Conservation (phyloP, 2,329 filamentous ascomycete genomes). For the Cladosporium colombiae region DNA sequence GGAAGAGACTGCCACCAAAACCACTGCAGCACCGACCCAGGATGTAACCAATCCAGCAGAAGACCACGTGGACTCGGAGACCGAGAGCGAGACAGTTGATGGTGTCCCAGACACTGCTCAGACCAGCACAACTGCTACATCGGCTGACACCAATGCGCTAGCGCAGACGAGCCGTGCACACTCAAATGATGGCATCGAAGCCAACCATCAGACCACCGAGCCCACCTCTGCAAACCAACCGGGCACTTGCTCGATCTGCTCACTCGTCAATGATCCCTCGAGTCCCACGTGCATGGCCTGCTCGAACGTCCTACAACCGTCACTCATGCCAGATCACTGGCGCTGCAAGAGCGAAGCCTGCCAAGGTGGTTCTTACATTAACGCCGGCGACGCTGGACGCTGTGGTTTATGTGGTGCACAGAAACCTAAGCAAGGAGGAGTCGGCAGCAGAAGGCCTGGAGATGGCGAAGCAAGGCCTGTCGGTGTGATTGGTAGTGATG, state of each 20-base stretch:
- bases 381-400: slow-evolving; percentile 66
- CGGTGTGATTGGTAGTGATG: slow-evolving; percentile 32
- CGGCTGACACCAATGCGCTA: not conserved
- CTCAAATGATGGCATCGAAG: not conserved
- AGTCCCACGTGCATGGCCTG: slow-evolving; percentile 67
- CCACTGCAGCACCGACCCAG: not conserved
- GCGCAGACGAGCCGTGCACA: not conserved
- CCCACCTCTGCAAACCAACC: not conserved
- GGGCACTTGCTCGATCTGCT: slow-evolving; percentile 60
- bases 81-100: slow-evolving; percentile 31
- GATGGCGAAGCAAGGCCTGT: slow-evolving; percentile 21
- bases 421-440: slow-evolving; percentile 25
- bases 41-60: not conserved
- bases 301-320: slow-evolving; percentile 65
- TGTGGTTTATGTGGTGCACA: slow-evolving; percentile 68
- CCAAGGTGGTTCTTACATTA: slow-evolving; percentile 60
- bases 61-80: slow-evolving; percentile 30
- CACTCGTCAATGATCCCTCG: slow-evolving; percentile 59
- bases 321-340: slow-evolving; percentile 62
- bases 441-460: not conserved
- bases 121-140: too few species aligned
- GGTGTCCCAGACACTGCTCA: not conserved
- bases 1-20: not conserved
- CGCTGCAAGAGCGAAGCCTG: slow-evolving; percentile 61
- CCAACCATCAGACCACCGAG: not conserved